Conservation (phyloP, 257 asterid genomes). For the Gentiana macrophylla region DNA sequence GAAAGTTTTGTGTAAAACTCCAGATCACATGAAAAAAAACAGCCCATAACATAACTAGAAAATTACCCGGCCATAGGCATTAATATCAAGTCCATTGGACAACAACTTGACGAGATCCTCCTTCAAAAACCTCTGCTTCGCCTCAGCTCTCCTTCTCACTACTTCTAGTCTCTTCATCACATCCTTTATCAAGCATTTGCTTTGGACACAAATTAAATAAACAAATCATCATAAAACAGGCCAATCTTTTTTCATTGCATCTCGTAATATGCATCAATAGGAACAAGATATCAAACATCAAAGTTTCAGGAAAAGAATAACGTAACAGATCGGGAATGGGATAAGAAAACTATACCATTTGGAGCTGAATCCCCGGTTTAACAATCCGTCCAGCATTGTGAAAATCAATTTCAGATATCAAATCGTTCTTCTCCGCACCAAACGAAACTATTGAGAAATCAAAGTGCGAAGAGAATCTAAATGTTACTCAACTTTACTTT, state of each 20-base stretch:
- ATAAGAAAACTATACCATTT: slow-evolving; percentile 53
- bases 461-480: too few species aligned
- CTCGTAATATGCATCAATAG: neutral
- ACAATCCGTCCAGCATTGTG: slow-evolving; percentile 82
- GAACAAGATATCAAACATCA: neutral
- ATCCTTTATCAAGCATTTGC: slow-evolving; percentile 66
- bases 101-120: slow-evolving; percentile 93
- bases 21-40: neutral
- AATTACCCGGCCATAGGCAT: slow-evolving; percentile 88
- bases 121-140: slow-evolving; percentile 79
- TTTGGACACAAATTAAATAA: slow-evolving; percentile 17
- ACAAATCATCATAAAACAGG: neutral
- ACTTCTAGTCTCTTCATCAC: slow-evolving; percentile 66
- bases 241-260: neutral
- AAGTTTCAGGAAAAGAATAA: neutral
- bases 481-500: too few species aligned
- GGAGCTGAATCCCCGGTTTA: slow-evolving; percentile 73
- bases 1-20: slow-evolving; percentile 5
- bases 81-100: slow-evolving; percentile 74
- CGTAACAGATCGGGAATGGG: neutral
- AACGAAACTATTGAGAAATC: too few species aligned
- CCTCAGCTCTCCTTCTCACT: slow-evolving; percentile 71
- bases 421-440: neutral
- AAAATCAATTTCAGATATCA: slow-evolving; percentile 12
- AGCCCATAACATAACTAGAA: neutral